Conservation (phyloP, 768 basidiomycete genomes). For the Russula virescens region DNA sequence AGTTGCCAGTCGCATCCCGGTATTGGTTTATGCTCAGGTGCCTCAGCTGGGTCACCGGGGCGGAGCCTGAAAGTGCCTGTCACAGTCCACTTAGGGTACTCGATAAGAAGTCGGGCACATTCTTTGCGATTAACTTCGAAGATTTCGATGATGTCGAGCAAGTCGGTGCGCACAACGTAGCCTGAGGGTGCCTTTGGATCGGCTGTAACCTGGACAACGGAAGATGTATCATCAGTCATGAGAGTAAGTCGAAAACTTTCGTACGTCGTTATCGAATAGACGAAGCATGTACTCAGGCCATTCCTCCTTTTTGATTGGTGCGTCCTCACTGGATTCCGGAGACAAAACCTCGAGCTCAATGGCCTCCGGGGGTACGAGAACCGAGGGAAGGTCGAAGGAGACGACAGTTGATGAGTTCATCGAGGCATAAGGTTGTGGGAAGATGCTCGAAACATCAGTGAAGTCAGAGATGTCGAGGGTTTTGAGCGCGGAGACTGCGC, state of each 20-base stretch:
- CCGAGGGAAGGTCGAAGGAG: conserved; percentile 65
- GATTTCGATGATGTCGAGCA: conserved; percentile 77
- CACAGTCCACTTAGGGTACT: conserved; percentile 79
- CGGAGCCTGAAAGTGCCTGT: conserved; percentile 81
- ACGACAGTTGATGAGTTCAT: conserved; percentile 39
- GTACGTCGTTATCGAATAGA: conserved; percentile 57
- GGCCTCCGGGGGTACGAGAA: conserved; percentile 83
- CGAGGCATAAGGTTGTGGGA: conserved; percentile 60
- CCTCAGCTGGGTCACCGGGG: conserved; percentile 50
- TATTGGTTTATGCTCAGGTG: conserved; percentile 41
- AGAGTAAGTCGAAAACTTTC: conserved; percentile 16
- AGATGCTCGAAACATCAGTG: conserved; percentile 46
- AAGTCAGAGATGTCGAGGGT: conserved; percentile 59
- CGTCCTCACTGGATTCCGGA: conserved; percentile 63
- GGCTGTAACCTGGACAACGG: conserved; percentile 57
- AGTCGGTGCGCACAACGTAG: conserved; percentile 67
- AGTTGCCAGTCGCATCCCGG: conserved; percentile 74
- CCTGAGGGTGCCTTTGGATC: conserved; percentile 68
- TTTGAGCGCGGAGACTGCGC: conserved; percentile 56
- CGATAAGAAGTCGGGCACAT: conserved; percentile 78
- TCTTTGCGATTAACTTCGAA: conserved; percentile 97
- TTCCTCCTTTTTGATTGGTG: conserved; percentile 72
- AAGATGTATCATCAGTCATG: conserved; percentile 5
- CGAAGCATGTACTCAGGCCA: conserved; percentile 70
- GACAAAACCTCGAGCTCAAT: conserved; percentile 73